Evolutionary conservation across 2,329 filamentous ascomycete species (phyloP).

Genomic region (Fusarium tuaranense): DNA sequence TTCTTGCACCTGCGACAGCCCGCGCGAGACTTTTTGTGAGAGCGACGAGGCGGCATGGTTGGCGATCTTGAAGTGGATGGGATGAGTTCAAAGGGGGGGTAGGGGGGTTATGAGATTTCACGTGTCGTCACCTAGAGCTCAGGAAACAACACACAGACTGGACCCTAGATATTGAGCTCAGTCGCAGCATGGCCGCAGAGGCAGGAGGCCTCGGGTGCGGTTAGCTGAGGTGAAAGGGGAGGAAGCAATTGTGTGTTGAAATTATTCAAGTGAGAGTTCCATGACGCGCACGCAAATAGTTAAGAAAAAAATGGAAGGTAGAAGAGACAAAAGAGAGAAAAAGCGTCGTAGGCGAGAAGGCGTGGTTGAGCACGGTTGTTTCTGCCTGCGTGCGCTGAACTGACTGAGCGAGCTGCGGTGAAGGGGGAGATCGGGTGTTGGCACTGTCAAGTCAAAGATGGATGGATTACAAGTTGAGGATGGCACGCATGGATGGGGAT

Average conservation of each 20-base stretch:
- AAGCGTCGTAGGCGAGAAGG: constrained; percentile 23
- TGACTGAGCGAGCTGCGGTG: constrained; percentile 28
- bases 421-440: constrained; percentile 29
- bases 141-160: constrained; percentile 37
- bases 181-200: constrained; percentile 48
- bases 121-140: constrained; percentile 40
- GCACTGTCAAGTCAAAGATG: constrained; percentile 18
- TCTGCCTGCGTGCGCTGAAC: constrained; percentile 8
- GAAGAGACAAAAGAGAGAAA: background rate
- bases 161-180: constrained; percentile 41
- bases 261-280: constrained; percentile 33
- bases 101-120: constrained; percentile 13
- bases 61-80: background rate
- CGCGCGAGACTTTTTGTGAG: constrained; percentile 77
- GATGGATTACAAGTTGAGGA: constrained; percentile 32
- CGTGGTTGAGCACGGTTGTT: constrained; percentile 44
- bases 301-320: background rate
- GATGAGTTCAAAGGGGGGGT: background rate
- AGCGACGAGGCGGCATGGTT: constrained; percentile 72
- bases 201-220: constrained; percentile 35
- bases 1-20: constrained; percentile 75
- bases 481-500: constrained; percentile 20
- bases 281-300: constrained; percentile 27
- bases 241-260: constrained; percentile 35
- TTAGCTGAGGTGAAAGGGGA: constrained; percentile 20